These are phyloP conservation scores for Candida albicans DNA, from an alignment of 1,139 yeast genomes.

Conservation along the genomic window DNA sequence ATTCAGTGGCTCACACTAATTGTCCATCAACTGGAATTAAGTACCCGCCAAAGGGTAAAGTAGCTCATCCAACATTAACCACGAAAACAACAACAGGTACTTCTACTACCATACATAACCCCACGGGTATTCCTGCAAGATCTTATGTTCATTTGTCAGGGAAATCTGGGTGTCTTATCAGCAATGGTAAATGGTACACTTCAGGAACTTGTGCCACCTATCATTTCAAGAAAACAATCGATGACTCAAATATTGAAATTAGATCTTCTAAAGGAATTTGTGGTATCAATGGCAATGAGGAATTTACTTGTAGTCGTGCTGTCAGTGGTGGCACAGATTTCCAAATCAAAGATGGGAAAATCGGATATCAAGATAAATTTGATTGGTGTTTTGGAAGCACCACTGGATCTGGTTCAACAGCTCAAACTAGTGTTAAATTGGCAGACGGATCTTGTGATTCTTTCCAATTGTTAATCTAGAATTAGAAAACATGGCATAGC, in stretches of 20 bases:
- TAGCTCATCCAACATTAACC: constrained; percentile 7
- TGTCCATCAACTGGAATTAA: constrained; percentile 75
- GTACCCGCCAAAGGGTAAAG: constrained; percentile 66
- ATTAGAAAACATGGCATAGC: too few species aligned
- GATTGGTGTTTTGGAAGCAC: constrained; percentile 51
- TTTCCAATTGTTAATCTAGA: constrained; percentile 33
- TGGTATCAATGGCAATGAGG: constrained; percentile 41
- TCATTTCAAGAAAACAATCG: constrained; percentile 38
- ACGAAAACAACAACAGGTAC: constrained; percentile 13
- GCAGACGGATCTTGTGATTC: constrained; percentile 41
- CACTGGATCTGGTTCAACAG: constrained; percentile 39
- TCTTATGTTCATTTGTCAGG: constrained; percentile 54
- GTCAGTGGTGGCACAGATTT: constrained; percentile 51
- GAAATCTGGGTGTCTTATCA: constrained; percentile 74
- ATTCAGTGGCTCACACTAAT: constrained; percentile 47
- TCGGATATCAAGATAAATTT: constrained; percentile 64
- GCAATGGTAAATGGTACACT: constrained; percentile 81
- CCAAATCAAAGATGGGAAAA: constrained; percentile 40
- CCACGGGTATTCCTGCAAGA: constrained; percentile 28
- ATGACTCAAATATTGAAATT: constrained; percentile 65
- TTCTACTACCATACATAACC: constrained; percentile 4
- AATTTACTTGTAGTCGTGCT: constrained; percentile 34
- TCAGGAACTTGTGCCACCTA: constrained; percentile 87
- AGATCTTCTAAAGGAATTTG: constrained; percentile 74
- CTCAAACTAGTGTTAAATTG: constrained; percentile 54